phyloP scores from a whole-genome alignment of 2,329 filamentous ascomycete species.

The Davidsoniella australis region DNA sequence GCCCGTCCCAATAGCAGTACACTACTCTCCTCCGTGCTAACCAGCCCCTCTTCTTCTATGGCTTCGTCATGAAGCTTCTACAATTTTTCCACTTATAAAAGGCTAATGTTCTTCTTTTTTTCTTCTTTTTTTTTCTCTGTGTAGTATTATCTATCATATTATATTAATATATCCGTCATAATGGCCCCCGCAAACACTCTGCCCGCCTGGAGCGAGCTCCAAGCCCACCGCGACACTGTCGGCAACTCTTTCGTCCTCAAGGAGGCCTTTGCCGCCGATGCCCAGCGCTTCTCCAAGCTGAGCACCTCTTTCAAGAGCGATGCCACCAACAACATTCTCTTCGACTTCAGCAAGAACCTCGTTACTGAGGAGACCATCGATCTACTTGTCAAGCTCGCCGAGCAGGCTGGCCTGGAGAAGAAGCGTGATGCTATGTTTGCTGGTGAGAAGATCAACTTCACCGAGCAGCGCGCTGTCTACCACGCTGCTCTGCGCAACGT shows the following conservation, averaged over 20 bases:
- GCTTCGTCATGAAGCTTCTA: not conserved
- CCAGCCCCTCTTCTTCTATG: not conserved
- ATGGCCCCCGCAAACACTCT: constrained; percentile 79
- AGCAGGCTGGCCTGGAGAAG: constrained; percentile 80
- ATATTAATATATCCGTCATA: constrained; percentile 16
- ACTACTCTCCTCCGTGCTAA: not conserved
- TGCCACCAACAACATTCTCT: constrained; percentile 73
- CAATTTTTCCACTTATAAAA: not conserved
- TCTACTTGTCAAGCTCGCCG: constrained; percentile 74
- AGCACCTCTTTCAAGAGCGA: constrained; percentile 70
- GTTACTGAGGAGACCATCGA: constrained; percentile 80
- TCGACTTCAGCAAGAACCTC: constrained; percentile 99
- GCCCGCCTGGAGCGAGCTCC: constrained; percentile 74
- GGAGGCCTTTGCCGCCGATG: constrained; percentile 79
- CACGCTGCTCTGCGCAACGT: constrained; percentile 89
- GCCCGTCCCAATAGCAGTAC: constrained; percentile 2
- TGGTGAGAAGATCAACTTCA: constrained; percentile 98
- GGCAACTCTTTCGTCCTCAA: constrained; percentile 86
- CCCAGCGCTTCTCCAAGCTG: constrained; percentile 79
- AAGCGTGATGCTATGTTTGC: constrained; percentile 95
- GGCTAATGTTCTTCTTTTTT: no score
- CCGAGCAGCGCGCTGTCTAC: constrained; percentile 88
- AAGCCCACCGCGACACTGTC: constrained; percentile 71
- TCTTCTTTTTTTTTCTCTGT: not conserved
- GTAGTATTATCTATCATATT: not conserved